Percentiles rank a stretch among this genome's conserved stretches.
Evolutionary conservation across 345 rosid species (phyloP).

Genomic region (Hibiscus syriacus): DNA sequence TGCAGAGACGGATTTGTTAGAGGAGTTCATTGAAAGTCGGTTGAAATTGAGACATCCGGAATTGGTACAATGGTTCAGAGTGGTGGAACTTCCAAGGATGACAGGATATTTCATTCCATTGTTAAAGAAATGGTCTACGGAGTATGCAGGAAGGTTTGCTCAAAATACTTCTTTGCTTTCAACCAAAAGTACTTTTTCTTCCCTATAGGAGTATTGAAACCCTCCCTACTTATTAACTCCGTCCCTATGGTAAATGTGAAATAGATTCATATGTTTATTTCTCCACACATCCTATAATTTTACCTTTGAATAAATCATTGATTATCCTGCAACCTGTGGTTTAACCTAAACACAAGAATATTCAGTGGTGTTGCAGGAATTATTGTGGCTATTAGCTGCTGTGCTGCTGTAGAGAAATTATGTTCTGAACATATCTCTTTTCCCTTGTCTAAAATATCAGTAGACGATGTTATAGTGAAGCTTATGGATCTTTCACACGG

Average conservation of each 20-base stretch:
- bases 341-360: conserved; percentile 19
- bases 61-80: conserved; percentile 52
- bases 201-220: neutral
- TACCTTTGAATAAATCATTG: neutral
- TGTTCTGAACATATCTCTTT: conserved; percentile 35
- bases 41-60: conserved; percentile 33
- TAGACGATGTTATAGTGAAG: conserved; percentile 33
- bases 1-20: conserved; percentile 30
- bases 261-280: neutral
- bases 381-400: conserved; percentile 52
- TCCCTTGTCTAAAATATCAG: conserved; percentile 22
- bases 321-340: neutral
- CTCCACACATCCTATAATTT: neutral
- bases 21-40: conserved; percentile 39
- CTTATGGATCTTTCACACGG: conserved; percentile 47
- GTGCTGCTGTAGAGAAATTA: conserved; percentile 48
- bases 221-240: neutral
- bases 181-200: neutral
- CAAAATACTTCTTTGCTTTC: conserved; percentile 6
- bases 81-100: conserved; percentile 48
- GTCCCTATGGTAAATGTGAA: neutral
- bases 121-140: conserved; percentile 64
- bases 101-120: conserved; percentile 48
- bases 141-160: conserved; percentile 72
- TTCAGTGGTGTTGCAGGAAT: conserved; percentile 78